Evolutionary conservation across 2,329 filamentous ascomycete species (phyloP), one percentile per base, ranked within the genome.

Genomic region (Cladophialophora immunda): DNA sequence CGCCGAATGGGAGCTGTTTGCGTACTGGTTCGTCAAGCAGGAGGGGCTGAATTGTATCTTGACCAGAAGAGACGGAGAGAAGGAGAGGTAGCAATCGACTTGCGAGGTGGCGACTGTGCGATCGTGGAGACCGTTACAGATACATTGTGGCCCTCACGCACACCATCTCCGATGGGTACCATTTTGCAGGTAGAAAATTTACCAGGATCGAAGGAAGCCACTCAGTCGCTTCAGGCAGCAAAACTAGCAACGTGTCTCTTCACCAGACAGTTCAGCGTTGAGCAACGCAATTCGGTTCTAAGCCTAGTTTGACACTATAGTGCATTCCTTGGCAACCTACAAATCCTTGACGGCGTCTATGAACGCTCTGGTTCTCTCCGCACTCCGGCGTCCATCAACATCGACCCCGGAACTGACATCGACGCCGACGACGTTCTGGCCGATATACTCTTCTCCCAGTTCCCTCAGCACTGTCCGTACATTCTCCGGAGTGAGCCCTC

Each of bases 401-500:
- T 98, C 95, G 2, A 99, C 93, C 0, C 96, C 96, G 75, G 92
- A 97, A 78, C 93, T 97, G 22, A 97, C 92, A 81, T 99, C 95
- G 3, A 99, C 91, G 1, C 90, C 94, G 36, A 93, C 82, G 13
- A 97, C 87, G 67, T 89, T 87, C 9, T 83, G 83, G 29, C 83
- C 82, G 9, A 87, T 77, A 45, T 29, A 52, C 1, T 61, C 47
- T 6, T 85, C 82, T 0, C 89, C 90, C 17, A 94, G 81, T 15
- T 85, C 84, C 25, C 83, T 81, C 19, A 99, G 81, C 7, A 87
- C 85, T 4, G 87, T 82, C 0, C 82, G 82, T 4, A 99, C 91
- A 75, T 97, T 99, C 2, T 90, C 87, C 1, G 92, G 88, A 67
- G 89, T 89, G 63, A 99, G 77, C 0, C 95, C 96, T 13, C 95